Conservation (phyloP, 352 stramenopile genomes). For the Detonula confervacea region DNA sequence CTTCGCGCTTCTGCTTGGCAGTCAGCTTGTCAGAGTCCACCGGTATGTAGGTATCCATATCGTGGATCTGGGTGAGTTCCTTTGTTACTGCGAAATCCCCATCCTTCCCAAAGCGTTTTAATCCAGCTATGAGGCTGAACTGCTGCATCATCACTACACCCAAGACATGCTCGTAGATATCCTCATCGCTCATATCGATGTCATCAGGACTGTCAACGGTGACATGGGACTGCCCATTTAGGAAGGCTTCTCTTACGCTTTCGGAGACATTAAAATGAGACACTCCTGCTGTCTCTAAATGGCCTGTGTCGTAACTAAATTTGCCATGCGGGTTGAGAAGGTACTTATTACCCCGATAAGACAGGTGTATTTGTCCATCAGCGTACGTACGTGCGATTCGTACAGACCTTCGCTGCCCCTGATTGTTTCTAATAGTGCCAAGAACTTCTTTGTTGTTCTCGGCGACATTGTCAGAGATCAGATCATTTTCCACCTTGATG, state of each 20-base stretch:
- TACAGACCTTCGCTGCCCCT: neutral
- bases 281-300: too few species aligned
- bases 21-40: conserved; percentile 16
- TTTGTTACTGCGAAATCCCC: conserved; percentile 27
- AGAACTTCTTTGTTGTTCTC: neutral
- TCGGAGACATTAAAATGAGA: too few species aligned
- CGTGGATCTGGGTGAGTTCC: conserved; percentile 45
- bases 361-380: neutral
- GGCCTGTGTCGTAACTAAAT: too few species aligned
- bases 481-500: neutral
- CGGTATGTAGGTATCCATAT: conserved; percentile 13
- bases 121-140: conserved; percentile 30
- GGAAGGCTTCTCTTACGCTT: too few species aligned
- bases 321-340: too few species aligned
- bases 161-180: neutral
- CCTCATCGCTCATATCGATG: neutral
- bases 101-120: conserved; percentile 36
- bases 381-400: neutral
- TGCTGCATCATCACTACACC: neutral
- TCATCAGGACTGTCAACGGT: too few species aligned
- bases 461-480: neutral
- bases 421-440: neutral
- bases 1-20: conserved; percentile 2
- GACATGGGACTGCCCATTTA: too few species aligned
- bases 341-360: neutral